phyloP scores from a whole-genome alignment of 106 monocot species.

The Allium sativum region DNA sequence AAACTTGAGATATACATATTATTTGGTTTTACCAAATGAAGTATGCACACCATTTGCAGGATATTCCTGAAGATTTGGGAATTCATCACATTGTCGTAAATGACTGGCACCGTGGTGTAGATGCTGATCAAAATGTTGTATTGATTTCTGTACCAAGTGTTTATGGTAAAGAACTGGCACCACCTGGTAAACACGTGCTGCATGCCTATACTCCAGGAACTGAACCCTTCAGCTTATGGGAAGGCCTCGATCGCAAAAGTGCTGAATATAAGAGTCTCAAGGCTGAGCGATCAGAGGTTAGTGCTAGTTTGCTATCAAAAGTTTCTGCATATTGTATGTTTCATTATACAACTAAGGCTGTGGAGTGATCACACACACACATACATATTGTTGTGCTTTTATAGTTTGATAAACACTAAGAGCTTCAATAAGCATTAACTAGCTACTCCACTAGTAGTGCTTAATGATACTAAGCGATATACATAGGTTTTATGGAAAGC shows the following conservation, averaged over 20 bases:
- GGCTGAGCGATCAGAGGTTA: conserved; percentile 82
- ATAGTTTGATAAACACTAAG: too few species aligned
- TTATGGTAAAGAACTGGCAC: conserved; percentile 74
- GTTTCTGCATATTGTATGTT: too few species aligned
- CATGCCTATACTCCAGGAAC: conserved; percentile 96
- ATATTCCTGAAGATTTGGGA: conserved; percentile 54
- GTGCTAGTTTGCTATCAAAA: too few species aligned
- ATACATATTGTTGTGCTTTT: too few species aligned
- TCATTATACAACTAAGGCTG: neutral
- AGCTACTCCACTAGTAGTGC: too few species aligned
- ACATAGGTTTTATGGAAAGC: conserved; percentile 91
- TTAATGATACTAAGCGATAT: too few species aligned
- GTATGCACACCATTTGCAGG: conserved; percentile 19
- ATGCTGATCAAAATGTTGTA: conserved; percentile 90
- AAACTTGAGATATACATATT: too few species aligned
- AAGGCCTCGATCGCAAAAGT: conserved; percentile 78
- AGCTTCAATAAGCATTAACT: too few species aligned
- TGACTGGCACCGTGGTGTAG: conserved; percentile 86
- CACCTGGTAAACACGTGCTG: conserved; percentile 77
- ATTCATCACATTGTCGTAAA: conserved; percentile 96
- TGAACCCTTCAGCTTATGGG: conserved; percentile 80
- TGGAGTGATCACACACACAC: too few species aligned
- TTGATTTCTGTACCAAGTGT: conserved; percentile 80
- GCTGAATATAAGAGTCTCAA: conserved; percentile 64
- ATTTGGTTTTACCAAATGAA: neutral